phyloP scores from a whole-genome alignment of 2,329 filamentous ascomycete genomes.

The Aschersonia sp. region DNA sequence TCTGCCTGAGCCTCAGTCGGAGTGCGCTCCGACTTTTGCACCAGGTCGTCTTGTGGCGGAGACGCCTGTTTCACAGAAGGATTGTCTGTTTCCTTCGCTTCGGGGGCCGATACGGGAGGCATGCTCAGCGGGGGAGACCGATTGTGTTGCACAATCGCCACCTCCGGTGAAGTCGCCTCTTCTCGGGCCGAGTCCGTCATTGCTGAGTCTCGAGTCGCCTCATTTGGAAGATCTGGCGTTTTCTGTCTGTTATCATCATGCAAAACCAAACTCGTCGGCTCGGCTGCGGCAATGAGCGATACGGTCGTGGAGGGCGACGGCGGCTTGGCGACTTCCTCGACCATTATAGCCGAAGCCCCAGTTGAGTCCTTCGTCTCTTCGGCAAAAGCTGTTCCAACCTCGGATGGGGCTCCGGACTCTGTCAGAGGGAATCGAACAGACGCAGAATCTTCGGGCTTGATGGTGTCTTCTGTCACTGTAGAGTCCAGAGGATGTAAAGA shows the following conservation, averaged over 20 bases:
- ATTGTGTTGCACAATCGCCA: too few relatives aligned
- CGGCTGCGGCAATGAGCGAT: background rate
- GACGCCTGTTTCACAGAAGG: background rate
- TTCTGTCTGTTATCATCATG: background rate
- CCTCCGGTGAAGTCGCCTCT: background rate
- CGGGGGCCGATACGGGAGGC: background rate
- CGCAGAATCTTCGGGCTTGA: slow-evolving; percentile 23
- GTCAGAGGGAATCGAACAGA: slow-evolving; percentile 15
- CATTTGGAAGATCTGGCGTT: background rate
- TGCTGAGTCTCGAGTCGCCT: background rate
- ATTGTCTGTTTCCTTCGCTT: background rate
- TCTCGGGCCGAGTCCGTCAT: background rate
- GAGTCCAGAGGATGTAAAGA: slow-evolving; percentile 15
- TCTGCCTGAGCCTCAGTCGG: background rate
- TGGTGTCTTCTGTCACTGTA: slow-evolving; percentile 20
- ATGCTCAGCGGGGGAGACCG: background rate
- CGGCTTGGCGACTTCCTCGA: background rate
- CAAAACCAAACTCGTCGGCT: background rate
- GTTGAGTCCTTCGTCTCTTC: slow-evolving; percentile 9
- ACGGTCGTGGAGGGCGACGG: background rate
- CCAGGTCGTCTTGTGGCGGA: background rate
- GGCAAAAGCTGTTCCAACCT: slow-evolving; percentile 10
- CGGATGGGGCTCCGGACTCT: slow-evolving; percentile 15
- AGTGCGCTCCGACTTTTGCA: background rate
- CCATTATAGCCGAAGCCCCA: slow-evolving; percentile 2